Evolutionary conservation across 2,329 filamentous ascomycete species (phyloP), one percentile per base, ranked within the genome.

Genomic region (Penicillium griseofulvum): DNA sequence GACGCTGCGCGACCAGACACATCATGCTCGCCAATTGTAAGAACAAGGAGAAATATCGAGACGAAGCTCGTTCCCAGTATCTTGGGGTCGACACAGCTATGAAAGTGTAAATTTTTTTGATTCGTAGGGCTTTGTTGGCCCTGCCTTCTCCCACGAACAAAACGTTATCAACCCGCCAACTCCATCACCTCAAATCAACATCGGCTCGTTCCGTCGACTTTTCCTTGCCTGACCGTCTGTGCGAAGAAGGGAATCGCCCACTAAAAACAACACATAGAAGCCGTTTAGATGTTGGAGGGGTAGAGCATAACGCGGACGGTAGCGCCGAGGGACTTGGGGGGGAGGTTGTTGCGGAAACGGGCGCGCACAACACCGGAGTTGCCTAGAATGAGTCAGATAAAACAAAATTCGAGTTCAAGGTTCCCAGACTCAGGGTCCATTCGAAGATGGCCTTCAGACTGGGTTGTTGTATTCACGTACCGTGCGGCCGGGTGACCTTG

Each of bases 311-410:
- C 86, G 81, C 92, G 88, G 82, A 96, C 89, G 73, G 90, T 92
- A 77, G 91, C 91, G 81, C 92, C 91, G 84, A 97, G 97, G 76
- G 90, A 91, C 84, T 92, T 92, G 73, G 94, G 87, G 76, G 94
- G 94, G 70, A 99, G 91, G 80, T 96, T 96, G 82, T 86, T 85
- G 79, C 88, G 83, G 88, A 99, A 99, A 83, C 96, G 93, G 80
- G 92, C 93, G 78, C 94, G 89, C 78, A 99, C 94, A 75, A 97
- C 90, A 75, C 94, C 94, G 71, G 90, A 96, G 89, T 97, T 97
- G 79, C 94, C 91, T 94, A 62, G 63, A 47, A 34, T 10, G 19
- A 41, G 55, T 59, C 47, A 50, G 57, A 51, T 48, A 37, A 33
- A 37, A 29, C 17, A 26, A 33, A n/a, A 48, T 45, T 48, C 48